Evolutionary conservation across 1,284 basidiomycete species (phyloP).

Genomic region (Cutaneotrichosporon curvatum): DNA sequence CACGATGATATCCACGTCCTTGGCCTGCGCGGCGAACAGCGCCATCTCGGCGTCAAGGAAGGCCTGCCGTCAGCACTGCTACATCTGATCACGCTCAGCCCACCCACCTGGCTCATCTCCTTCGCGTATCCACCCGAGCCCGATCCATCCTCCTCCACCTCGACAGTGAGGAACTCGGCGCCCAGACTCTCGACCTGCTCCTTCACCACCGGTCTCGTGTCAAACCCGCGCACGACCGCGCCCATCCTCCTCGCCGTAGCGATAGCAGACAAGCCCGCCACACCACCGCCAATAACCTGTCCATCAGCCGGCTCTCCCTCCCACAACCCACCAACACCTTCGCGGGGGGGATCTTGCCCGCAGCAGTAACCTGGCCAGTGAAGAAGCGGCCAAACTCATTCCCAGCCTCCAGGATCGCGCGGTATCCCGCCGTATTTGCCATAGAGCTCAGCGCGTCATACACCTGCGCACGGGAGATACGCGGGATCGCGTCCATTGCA

Average conservation of each 20-base stretch:
- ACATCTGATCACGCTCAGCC: too few species aligned
- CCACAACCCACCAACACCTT: constrained; percentile 56
- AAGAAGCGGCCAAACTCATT: constrained; percentile 79
- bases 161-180: constrained; percentile 74
- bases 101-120: constrained; percentile 69
- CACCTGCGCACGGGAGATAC: constrained; percentile 76
- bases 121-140: constrained; percentile 80
- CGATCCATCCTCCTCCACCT: constrained; percentile 66
- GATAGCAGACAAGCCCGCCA: constrained; percentile 76
- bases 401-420: constrained; percentile 76
- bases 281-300: constrained; percentile 68
- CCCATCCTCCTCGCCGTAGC: constrained; percentile 69
- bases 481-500: constrained; percentile 79
- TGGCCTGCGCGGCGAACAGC: constrained; percentile 73
- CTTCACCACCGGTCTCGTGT: constrained; percentile 69
- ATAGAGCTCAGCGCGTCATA: constrained; percentile 83
- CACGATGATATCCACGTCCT: constrained; percentile 77
- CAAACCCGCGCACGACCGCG: constrained; percentile 76
- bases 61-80: constrained; percentile 18
- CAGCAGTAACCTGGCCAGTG: constrained; percentile 79
- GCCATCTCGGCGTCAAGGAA: constrained; percentile 83
- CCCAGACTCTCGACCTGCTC: constrained; percentile 81
- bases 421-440: constrained; percentile 81
- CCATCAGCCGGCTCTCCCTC: not conserved
- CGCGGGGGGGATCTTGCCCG: constrained; percentile 68